Percentiles rank a stretch among this genome's conserved stretches.
Conservation (phyloP, 1,139 yeast species). For the Yamadazyma sp. region DNA sequence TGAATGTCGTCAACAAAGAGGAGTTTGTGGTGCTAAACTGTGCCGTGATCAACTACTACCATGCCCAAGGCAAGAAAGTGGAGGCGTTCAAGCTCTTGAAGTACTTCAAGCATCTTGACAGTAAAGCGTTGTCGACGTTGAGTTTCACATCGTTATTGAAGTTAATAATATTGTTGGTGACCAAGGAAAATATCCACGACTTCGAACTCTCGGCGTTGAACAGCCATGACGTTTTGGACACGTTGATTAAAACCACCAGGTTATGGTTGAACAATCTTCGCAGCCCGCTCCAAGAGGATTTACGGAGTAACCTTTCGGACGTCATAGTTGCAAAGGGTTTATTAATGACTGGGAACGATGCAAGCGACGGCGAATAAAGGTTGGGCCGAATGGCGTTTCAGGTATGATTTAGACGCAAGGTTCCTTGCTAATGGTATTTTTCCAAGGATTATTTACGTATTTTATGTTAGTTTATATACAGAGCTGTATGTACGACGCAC, state of each 20-base stretch:
- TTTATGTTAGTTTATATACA: too few relatives aligned
- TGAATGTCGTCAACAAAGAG: conserved; percentile 37
- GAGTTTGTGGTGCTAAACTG: conserved; percentile 33
- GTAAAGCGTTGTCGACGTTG: conserved; percentile 23
- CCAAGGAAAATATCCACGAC: conserved; percentile 14
- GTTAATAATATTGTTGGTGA: conserved; percentile 24
- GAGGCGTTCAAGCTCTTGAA: conserved; percentile 26
- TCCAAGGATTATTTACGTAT: too few relatives aligned
- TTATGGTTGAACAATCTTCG: conserved; percentile 34
- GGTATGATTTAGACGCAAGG: too few relatives aligned
- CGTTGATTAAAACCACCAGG: conserved; percentile 26
- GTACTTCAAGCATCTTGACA: conserved; percentile 21
- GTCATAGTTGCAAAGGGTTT: conserved; percentile 34
- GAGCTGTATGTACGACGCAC: too few relatives aligned
- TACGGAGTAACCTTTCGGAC: conserved; percentile 32
- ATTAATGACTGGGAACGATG: conserved; percentile 28
- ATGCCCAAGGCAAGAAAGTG: conserved; percentile 18
- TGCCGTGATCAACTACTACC: conserved; percentile 28
- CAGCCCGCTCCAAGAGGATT: conserved; percentile 21
- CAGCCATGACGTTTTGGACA: conserved; percentile 27
- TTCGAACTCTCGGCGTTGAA: conserved; percentile 13
- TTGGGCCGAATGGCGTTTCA: too few relatives aligned
- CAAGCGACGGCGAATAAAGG: conserved; percentile 6
- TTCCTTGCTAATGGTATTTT: too few relatives aligned
- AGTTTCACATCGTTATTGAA: conserved; percentile 36